Evolutionary conservation across 495 filamentous ascomycete genomes (phyloP).

Genomic region (Chaetomium fimeti): DNA sequence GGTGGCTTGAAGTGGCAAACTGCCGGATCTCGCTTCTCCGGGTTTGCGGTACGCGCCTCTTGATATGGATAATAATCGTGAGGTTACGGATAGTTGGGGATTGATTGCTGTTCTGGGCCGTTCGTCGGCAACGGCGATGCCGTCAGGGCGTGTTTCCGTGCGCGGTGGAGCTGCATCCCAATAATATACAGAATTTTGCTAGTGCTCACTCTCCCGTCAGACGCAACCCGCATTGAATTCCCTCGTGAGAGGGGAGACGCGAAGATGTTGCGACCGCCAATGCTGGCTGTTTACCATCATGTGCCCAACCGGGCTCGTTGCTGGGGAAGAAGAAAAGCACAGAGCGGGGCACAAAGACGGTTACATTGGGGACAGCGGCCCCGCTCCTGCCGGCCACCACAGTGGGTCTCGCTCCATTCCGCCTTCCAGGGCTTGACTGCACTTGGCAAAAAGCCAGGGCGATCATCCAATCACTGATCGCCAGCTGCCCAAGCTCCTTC

Average conservation of each 20-base stretch:
- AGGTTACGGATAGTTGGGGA: not conserved
- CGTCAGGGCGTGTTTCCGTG: not conserved
- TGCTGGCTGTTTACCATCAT: not conserved
- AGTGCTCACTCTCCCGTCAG: constrained; percentile 2
- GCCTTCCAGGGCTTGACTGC: constrained; percentile 24
- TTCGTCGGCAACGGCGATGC: not conserved
- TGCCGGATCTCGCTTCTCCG: not conserved
- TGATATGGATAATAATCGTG: not conserved
- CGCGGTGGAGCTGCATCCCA: not conserved
- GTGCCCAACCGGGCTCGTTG: not conserved
- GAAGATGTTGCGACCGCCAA: not conserved
- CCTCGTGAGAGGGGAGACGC: not conserved
- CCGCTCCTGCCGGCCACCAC: constrained; percentile 12
- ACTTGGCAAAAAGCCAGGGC: constrained; percentile 3
- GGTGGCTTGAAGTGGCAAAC: constrained; percentile 3
- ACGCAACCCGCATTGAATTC: not conserved
- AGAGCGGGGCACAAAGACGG: constrained; percentile 7
- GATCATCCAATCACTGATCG: constrained; percentile 25
- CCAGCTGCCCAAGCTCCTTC: constrained; percentile 17
- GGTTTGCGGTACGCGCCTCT: not conserved
- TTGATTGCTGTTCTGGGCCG: constrained; percentile 2
- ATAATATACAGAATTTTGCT: not conserved
- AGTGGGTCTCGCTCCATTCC: constrained; percentile 21
- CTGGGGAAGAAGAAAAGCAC: not conserved
- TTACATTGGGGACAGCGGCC: constrained; percentile 4